Evolutionary conservation across 306 rosid genomes (phyloP), one percentile per base, ranked within the genome.

Genomic region (Cicer arietinum): DNA sequence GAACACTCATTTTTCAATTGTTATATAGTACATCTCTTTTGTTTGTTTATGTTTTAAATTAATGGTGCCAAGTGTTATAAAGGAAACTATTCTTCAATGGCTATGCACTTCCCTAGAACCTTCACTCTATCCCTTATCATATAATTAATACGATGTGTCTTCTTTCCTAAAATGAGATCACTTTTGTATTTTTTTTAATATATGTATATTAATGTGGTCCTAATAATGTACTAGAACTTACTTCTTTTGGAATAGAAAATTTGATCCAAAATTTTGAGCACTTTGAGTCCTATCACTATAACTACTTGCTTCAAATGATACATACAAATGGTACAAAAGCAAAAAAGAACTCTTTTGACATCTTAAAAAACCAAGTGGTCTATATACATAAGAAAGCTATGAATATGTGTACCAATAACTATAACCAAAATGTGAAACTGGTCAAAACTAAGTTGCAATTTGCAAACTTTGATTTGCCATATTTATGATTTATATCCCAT

Each of bases 181-280:
- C 60, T 75, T 79, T 56, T 11, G 67, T 40, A 53, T 54, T 50
- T 44, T 56, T 22, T 22, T 22, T 22, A 22, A 22, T 69, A 16
- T 78, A 66, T 79, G 43, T 79, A 37, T 12, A 56, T 80, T 53
- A 43, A 14, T 57, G 82, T 81, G 86, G 87, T 68, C 83, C 84
- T 64, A 75, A 48, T 64, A 75, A 48, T 42, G 71, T 73, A 82
- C 81, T 35, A 68, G 16, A 75, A 67, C 73, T 64, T 78, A 67
- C 85, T 75, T 8, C 4, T 88, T 80, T 51, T 56, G 86, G 85
- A 88, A 86, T 73, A 44, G 76, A 71, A 73, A 79, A 80, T 76
- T 83, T 82, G 63, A 80, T 79, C 75, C 81, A 45, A 74, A 78
- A 84, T 80, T 81, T 83, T 53, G 12, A 47, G 45, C 59, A 52